These are phyloP conservation scores for Drosera spatulata DNA, from an alignment of 179 eudicot species.

Conservation along the genomic window DNA sequence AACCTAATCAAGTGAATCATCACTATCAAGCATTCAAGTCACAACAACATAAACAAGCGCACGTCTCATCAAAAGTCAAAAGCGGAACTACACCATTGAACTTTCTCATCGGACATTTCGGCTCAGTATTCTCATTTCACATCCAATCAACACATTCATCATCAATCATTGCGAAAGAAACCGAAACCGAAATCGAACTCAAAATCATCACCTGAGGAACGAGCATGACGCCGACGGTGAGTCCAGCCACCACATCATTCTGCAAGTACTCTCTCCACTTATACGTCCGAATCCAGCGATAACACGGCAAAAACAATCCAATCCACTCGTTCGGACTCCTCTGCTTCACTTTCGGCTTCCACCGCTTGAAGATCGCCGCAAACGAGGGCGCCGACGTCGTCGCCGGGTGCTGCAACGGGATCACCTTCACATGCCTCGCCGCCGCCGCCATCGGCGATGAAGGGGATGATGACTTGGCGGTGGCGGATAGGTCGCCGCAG, in stretches of 20 bases:
- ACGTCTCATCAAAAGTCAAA: background rate
- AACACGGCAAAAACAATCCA: slow-evolving; percentile 73
- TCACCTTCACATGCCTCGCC: slow-evolving; percentile 55
- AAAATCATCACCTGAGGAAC: slow-evolving; percentile 69
- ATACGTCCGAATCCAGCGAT: slow-evolving; percentile 74
- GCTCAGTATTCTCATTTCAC: background rate
- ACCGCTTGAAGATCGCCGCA: slow-evolving; percentile 14
- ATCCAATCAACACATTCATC: background rate
- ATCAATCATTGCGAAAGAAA: background rate
- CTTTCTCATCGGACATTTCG: background rate
- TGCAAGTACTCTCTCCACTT: slow-evolving; percentile 52
- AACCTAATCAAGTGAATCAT: background rate
- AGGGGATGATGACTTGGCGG: slow-evolving; percentile 3
- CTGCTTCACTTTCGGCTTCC: slow-evolving; percentile 49
- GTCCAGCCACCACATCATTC: slow-evolving; percentile 68
- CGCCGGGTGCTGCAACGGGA: slow-evolving; percentile 62
- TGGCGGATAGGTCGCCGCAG: slow-evolving; percentile 19
- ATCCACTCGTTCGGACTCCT: slow-evolving; percentile 76
- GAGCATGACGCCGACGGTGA: slow-evolving; percentile 93
- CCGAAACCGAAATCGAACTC: background rate
- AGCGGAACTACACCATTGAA: background rate
- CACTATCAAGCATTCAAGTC: background rate
- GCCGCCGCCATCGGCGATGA: slow-evolving; percentile 6
- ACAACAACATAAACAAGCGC: background rate
- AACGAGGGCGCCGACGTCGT: slow-evolving; percentile 22